These are phyloP conservation scores for Umbelopsis sp. DNA, from an alignment of 192 early-diverging fungal genomes.

Conservation along the genomic window DNA sequence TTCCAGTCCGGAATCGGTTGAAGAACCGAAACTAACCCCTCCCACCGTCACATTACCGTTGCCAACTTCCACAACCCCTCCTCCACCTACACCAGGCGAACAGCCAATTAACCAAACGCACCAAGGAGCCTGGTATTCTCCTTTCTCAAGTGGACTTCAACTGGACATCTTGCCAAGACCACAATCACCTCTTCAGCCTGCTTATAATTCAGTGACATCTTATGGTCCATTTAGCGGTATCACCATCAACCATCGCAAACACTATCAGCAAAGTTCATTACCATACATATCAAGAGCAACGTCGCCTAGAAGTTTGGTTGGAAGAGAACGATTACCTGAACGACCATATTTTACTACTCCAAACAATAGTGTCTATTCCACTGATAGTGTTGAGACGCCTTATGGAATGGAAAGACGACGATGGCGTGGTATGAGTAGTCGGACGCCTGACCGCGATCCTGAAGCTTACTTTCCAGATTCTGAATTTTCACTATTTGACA, in stretches of 20 bases:
- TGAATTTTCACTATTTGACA: conserved; percentile 15
- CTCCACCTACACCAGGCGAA: not conserved
- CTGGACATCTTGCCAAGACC: not conserved
- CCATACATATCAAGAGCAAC: not conserved
- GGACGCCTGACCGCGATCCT: not conserved
- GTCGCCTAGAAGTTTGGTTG: not conserved
- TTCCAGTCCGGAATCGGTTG: not conserved
- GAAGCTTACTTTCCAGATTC: not conserved
- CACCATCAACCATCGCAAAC: not conserved
- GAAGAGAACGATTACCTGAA: conserved; percentile 14
- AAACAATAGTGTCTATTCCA: not conserved
- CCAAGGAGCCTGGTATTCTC: not conserved
- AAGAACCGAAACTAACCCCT: not conserved
- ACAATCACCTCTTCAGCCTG: not conserved
- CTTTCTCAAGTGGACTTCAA: not conserved
- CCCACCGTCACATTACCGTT: not conserved
- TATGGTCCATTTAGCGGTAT: not conserved
- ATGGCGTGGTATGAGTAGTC: not conserved
- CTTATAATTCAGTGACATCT: not conserved
- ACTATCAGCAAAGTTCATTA: conserved; percentile 13
- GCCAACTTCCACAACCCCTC: no score
- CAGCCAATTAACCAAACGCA: not conserved
- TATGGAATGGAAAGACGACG: conserved; percentile 1
- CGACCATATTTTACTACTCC: not conserved
- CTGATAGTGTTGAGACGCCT: not conserved